These are phyloP conservation scores for Panus rudis DNA, from an alignment of 768 basidiomycete species.

Conservation along the genomic window DNA sequence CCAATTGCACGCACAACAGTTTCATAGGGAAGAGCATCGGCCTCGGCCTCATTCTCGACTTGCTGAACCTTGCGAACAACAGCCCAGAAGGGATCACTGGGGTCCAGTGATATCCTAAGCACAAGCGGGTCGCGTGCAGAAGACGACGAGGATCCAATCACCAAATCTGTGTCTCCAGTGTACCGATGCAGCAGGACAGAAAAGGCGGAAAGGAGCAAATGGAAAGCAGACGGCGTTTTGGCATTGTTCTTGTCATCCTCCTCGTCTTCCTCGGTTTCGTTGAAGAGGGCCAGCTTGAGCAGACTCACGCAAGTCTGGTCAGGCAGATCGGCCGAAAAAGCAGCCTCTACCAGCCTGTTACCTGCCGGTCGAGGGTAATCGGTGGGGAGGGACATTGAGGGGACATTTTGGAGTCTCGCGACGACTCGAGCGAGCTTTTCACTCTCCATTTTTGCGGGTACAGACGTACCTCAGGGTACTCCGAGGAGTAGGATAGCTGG, in stretches of 20 bases:
- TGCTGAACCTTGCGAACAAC: conserved; percentile 81
- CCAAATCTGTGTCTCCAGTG: conserved; percentile 90
- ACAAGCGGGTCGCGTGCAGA: conserved; percentile 72
- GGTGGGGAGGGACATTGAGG: conserved; percentile 87
- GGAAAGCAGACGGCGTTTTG: conserved; percentile 74
- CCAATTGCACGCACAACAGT: conserved; percentile 61
- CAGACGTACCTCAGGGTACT: too few species aligned
- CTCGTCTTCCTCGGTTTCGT: conserved; percentile 51
- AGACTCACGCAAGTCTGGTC: conserved; percentile 70
- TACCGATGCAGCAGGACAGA: conserved; percentile 86
- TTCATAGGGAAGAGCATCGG: conserved; percentile 78
- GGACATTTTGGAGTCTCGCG: conserved; percentile 67
- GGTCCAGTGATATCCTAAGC: conserved; percentile 76
- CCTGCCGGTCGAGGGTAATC: conserved; percentile 86
- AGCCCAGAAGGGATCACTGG: conserved; percentile 83
- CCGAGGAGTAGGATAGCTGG: not conserved
- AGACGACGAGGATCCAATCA: conserved; percentile 85
- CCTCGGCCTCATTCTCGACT: conserved; percentile 75
- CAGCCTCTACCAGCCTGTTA: conserved; percentile 80
- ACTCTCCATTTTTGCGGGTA: conserved; percentile 13
- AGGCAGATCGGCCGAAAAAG: conserved; percentile 63
- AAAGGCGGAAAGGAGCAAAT: conserved; percentile 89
- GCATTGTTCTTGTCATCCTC: conserved; percentile 26
- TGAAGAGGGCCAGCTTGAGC: conserved; percentile 73
- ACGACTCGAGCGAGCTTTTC: conserved; percentile 44